A percentile compares a stretch with the other conserved stretches of the same genome.
phyloP scores from a whole-genome alignment of 2,329 filamentous ascomycete species.

The Geosmithia putterillii region DNA sequence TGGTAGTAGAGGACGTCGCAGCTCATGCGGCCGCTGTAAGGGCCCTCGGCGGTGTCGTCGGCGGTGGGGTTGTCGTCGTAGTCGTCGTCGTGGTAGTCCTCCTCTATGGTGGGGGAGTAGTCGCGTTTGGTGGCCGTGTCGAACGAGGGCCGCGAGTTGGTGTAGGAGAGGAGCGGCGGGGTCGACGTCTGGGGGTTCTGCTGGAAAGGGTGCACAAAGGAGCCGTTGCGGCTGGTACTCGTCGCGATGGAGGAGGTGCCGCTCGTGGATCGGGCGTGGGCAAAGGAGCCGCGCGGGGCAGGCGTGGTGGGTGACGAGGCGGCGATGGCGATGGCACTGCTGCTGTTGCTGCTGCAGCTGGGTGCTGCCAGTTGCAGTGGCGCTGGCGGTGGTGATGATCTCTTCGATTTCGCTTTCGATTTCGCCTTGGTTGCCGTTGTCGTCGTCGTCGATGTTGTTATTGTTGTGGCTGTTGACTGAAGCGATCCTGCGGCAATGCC shows the following conservation, averaged over 20 bases:
- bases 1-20: neutral
- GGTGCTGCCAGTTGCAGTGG: too few relatives aligned
- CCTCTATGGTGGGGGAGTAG: slow-evolving; percentile 42
- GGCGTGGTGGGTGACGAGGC: neutral
- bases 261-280: slow-evolving; percentile 46
- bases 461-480: neutral
- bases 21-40: neutral
- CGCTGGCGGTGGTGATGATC: neutral
- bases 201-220: slow-evolving; percentile 53
- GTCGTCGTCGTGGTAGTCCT: slow-evolving; percentile 32
- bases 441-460: slow-evolving; percentile 11
- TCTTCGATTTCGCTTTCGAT: too few relatives aligned
- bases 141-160: slow-evolving; percentile 41
- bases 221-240: slow-evolving; percentile 35
- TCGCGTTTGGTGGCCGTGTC: slow-evolving; percentile 32
- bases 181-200: slow-evolving; percentile 50
- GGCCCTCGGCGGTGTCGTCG: neutral
- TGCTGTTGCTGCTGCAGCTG: slow-evolving; percentile 9
- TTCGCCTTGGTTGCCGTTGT: neutral
- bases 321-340: slow-evolving; percentile 7
- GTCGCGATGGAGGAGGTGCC: slow-evolving; percentile 45
- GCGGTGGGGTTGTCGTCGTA: slow-evolving; percentile 4
- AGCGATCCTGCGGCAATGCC: neutral
- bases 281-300: slow-evolving; percentile 17
- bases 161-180: slow-evolving; percentile 41